Conservation (phyloP, 1,284 basidiomycete genomes). For the Amylostereum areolatum region DNA sequence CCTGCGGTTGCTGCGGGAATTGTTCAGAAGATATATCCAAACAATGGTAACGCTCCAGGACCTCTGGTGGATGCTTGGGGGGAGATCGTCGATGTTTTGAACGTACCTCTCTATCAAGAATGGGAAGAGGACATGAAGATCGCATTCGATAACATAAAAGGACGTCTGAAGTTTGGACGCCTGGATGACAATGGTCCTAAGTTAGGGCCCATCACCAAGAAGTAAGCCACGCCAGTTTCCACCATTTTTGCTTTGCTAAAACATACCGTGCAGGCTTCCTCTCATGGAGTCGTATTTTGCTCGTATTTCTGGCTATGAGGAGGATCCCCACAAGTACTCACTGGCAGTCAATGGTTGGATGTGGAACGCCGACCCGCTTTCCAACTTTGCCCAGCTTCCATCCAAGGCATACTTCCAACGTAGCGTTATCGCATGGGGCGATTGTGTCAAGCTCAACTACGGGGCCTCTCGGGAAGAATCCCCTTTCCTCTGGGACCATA, state of each 20-base stretch:
- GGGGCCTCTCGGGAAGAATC: conserved; percentile 75
- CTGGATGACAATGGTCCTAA: conserved; percentile 81
- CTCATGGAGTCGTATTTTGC: conserved; percentile 90
- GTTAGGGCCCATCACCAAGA: conserved; percentile 72
- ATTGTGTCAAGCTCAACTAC: conserved; percentile 97
- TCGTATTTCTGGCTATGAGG: conserved; percentile 57
- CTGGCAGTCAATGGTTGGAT: conserved; percentile 99
- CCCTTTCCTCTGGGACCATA: conserved; percentile 94
- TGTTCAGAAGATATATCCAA: conserved; percentile 62
- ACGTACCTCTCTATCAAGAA: conserved; percentile 81
- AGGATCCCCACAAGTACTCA: conserved; percentile 68
- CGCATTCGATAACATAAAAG: conserved; percentile 71
- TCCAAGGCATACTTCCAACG: conserved; percentile 96
- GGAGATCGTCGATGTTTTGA: conserved; percentile 76
- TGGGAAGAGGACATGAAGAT: conserved; percentile 78
- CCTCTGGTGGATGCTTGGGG: conserved; percentile 69
- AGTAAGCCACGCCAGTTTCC: conserved; percentile 39
- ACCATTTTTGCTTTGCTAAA: conserved; percentile 4
- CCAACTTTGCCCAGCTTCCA: conserved; percentile 90
- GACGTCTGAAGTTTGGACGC: conserved; percentile 75
- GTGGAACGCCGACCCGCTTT: conserved; percentile 92
- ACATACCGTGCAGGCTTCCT: conserved; percentile 49
- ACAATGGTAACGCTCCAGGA: conserved; percentile 31
- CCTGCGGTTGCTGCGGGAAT: conserved; percentile 59
- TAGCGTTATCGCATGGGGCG: conserved; percentile 96